Evolutionary conservation across 192 early-diverging fungal species (phyloP).

Genomic region (Backusella luteola): DNA sequence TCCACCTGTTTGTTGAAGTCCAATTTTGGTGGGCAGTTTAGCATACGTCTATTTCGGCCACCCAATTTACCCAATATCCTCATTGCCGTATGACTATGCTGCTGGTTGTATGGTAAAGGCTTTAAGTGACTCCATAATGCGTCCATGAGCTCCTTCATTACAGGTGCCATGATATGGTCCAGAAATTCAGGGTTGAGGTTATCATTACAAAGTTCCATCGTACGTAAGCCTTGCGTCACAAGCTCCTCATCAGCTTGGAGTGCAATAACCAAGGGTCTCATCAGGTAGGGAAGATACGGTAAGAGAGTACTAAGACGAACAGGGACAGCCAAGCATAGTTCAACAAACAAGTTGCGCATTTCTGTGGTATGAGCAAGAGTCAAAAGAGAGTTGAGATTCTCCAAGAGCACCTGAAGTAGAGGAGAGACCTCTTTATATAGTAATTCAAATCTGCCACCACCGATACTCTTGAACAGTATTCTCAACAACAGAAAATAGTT

Average conservation of each 20-base stretch:
- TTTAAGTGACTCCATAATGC: constrained; percentile 91
- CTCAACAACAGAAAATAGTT: constrained; percentile 94
- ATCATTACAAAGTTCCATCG: constrained; percentile 97
- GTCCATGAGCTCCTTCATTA: constrained; percentile 92
- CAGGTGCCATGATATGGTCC: constrained; percentile 93
- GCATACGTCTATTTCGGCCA: constrained; percentile 90
- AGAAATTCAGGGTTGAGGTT: constrained; percentile 96
- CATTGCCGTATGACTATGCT: constrained; percentile 82
- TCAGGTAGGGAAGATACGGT: constrained; percentile 89
- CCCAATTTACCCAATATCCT: constrained; percentile 97
- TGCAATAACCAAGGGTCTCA: constrained; percentile 95
- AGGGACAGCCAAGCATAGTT: constrained; percentile 95
- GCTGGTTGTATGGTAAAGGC: constrained; percentile 80
- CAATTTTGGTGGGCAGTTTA: constrained; percentile 68
- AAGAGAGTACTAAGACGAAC: constrained; percentile 92
- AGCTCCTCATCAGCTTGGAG: constrained; percentile 89
- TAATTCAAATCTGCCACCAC: constrained; percentile 92
- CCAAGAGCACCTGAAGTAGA: constrained; percentile 86
- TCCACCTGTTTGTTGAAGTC: constrained; percentile 42
- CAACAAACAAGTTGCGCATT: constrained; percentile 96
- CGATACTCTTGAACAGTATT: constrained; percentile 92
- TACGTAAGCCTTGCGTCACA: constrained; percentile 93
- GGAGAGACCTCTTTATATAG: constrained; percentile 97
- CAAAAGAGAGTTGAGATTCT: constrained; percentile 83
- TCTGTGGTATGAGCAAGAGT: constrained; percentile 77